Base-by-base conservation (phyloP, 2,329 filamentous ascomycete species). In the Coniella vitis region DNA sequence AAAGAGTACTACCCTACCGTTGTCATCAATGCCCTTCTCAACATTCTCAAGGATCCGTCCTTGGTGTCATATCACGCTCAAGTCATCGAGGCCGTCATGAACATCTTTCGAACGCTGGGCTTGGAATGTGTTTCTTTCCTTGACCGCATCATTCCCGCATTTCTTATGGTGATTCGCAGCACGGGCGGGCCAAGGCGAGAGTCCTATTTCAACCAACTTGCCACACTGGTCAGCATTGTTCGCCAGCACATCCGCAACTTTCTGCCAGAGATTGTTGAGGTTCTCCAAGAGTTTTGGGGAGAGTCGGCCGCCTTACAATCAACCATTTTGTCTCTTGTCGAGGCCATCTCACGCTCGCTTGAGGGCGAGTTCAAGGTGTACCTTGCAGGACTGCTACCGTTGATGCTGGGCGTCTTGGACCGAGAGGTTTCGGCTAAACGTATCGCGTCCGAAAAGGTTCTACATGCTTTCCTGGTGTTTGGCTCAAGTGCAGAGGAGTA, bases 351-450 rank as follows among this genome's bases (percentile, higher is more conserved):
- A 4, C 83, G 87, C 52, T 95, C 93, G 0, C 72, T 99, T 1
- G 93, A 98, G 61, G 93, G 93, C 55, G 93, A 99, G 63, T 99
- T 99, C 74, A 95, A 97, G 65, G 86, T 95, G 38, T 96, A 96
- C 60, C 72, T 99, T 10, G 93, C 93, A 4, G 82, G 85, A 12
- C 73, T 98, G 14, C 75, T 98, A 3, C 94, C 93, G 0, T 74
- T 95, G 45, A 96, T 99, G 91, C 82, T 99, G 2, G 87, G 89
- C 20, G 87, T 95, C 3, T 76, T 99, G 16, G 91, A 98, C 56
- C 87, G 90, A 55, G 93, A 98, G 62, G 75, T 72, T 8, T 85
- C 86, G 1, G 71, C 77, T 1, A 86, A 88, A 60, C 79, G 89
- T n/a, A 76, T 81, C 13, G 86, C 90, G 2, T 95, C 90, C 0